These are phyloP conservation scores for Aphanocladium album DNA, from an alignment of 2,329 filamentous ascomycete genomes.

Conservation along the genomic window DNA sequence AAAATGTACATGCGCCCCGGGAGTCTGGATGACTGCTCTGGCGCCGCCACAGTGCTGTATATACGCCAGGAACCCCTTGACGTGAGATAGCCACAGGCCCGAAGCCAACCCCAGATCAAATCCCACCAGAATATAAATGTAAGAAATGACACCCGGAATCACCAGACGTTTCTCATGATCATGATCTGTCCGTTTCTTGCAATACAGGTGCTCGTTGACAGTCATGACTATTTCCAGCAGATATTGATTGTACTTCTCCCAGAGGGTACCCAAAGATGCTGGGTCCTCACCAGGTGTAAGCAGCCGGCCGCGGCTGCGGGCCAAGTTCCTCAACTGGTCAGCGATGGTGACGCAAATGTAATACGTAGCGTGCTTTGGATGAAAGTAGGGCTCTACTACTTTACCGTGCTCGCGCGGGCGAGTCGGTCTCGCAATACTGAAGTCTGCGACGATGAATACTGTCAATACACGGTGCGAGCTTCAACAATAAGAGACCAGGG, in stretches of 20 bases:
- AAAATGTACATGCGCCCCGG: background rate
- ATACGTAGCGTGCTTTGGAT: background rate
- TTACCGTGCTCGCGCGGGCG: background rate
- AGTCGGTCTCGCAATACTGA: background rate
- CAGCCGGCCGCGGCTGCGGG: background rate
- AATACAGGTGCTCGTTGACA: background rate
- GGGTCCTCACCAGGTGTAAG: background rate
- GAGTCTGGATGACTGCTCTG: background rate
- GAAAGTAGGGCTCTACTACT: background rate
- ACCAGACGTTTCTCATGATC: background rate
- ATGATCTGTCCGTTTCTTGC: background rate
- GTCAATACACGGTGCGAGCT: background rate
- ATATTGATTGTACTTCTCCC: background rate
- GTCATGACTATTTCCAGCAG: background rate
- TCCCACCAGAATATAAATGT: background rate
- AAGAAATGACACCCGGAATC: background rate
- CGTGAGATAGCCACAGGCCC: background rate
- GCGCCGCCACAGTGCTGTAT: background rate
- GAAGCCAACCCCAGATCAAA: background rate
- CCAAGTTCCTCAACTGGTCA: background rate
- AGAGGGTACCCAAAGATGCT: background rate
- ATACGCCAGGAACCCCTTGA: background rate
- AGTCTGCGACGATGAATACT: background rate
- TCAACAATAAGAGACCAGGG: background rate
- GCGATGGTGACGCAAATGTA: background rate